Base-by-base conservation (phyloP, 2,329 filamentous ascomycete species). In the Fusarium sp. region DNA sequence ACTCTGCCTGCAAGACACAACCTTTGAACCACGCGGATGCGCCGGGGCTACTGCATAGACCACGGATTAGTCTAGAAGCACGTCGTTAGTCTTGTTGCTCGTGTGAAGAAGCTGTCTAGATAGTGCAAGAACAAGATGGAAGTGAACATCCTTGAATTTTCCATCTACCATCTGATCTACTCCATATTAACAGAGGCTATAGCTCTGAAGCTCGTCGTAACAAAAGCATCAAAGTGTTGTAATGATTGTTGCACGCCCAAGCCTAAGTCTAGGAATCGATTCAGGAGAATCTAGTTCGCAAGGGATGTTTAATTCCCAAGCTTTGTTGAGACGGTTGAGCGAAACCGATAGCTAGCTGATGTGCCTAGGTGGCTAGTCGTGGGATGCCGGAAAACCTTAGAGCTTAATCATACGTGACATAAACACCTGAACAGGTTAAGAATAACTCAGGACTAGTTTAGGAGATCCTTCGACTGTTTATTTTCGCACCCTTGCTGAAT, bases 41-140 rank as follows among this genome's bases (percentile, higher is more conserved):
- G 65, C 68, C 71, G 66, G 72, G 71, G 56, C 59, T 73, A 67
- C 65, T 73, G 70, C 70, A 75, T 76, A 71, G 75, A 71, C 59
- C 26, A 55, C 51, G 41, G 41, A 72, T 74, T 75, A 76, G 73
- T 73, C 67, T 62, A 67, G 73, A 70, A 75, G 65, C 61, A 64
- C 63, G 15, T 47, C 39, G 41, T 57, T 30, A 44, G 64, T 67
- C 56, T 65, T 55, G 54, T 59, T 57, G 47, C 38, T 54, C 20
- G 20, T 39, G 50, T n/a, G 26, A 54, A 54, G 50, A 38, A 53
- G 28, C 24, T 38, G 50, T 28, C 33, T 28, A 26, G 35, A 54
- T 54, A 36, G 8, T 54, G 33, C 33, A 22, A 54, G 50, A 54
- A 54, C 33, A 28, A n/a, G 33, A 28, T 26, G 33, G 31, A 28